These are phyloP conservation scores for Telopea speciosissima DNA, from an alignment of 177 flowering plant genomes.

Conservation along the genomic window DNA sequence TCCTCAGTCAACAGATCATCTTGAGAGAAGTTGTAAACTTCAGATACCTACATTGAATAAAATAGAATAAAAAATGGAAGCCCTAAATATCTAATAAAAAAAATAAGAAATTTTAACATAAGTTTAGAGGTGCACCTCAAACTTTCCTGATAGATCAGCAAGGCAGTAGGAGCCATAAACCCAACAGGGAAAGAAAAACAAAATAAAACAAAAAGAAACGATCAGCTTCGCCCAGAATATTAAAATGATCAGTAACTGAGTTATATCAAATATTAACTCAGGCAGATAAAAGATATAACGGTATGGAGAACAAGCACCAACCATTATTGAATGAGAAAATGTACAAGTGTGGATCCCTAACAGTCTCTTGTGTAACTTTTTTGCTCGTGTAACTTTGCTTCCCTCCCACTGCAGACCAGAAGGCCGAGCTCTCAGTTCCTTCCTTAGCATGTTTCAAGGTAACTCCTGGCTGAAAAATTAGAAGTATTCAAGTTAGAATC, in stretches of 20 bases:
- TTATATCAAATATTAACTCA: too few species aligned
- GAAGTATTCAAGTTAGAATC: background rate
- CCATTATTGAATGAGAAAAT: conserved; percentile 77
- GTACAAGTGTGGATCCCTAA: conserved; percentile 90
- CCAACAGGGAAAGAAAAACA: too few species aligned
- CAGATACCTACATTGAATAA: conserved; percentile 56
- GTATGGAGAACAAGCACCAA: conserved; percentile 20
- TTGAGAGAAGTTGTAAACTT: conserved; percentile 87
- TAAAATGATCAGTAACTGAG: background rate
- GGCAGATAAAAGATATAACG: background rate
- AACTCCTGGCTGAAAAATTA: conserved; percentile 72
- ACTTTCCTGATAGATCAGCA: conserved; percentile 67
- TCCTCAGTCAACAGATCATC: conserved; percentile 98
- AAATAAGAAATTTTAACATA: background rate
- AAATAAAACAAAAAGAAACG: conserved; percentile 8
- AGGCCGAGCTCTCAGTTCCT: conserved; percentile 97
- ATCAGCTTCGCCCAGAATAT: conserved; percentile 13
- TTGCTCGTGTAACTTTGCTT: conserved; percentile 86
- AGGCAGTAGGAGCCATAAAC: conserved; percentile 5
- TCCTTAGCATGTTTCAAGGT: conserved; percentile 86
- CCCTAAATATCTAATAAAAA: background rate
- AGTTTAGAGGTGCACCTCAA: conserved; percentile 57
- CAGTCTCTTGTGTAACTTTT: conserved; percentile 49
- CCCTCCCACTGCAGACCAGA: conserved; percentile 96
- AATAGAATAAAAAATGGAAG: background rate